Conservation (phyloP, 768 basidiomycete species). For the Suillus paluster region DNA sequence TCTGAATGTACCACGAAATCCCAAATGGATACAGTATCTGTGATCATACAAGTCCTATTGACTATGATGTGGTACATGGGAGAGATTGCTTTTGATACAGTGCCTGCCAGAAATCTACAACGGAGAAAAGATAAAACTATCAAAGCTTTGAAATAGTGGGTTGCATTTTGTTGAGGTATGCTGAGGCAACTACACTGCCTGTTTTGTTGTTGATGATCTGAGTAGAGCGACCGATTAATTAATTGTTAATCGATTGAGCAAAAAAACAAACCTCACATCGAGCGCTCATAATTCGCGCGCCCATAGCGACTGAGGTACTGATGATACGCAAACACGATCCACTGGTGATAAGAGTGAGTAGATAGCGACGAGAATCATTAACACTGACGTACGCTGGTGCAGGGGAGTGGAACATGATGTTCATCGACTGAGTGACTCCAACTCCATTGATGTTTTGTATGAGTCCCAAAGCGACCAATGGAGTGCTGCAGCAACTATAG, state of each 20-base stretch:
- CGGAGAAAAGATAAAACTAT: constrained; percentile 14
- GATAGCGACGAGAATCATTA: constrained; percentile 8
- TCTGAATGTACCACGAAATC: not conserved
- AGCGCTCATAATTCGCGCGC: constrained; percentile 71
- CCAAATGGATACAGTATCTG: constrained; percentile 6
- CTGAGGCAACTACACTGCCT: constrained; percentile 66
- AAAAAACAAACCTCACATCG: constrained; percentile 62
- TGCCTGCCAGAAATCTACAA: not conserved
- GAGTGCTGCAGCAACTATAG: constrained; percentile 65
- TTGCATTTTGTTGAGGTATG: constrained; percentile 76
- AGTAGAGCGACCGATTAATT: constrained; percentile 2
- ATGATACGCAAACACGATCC: constrained; percentile 62
- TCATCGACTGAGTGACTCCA: constrained; percentile 76
- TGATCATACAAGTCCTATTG: constrained; percentile 1
- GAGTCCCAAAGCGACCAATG: constrained; percentile 68
- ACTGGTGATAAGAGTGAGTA: constrained; percentile 37
- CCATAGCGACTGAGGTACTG: constrained; percentile 68
- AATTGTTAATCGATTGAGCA: constrained; percentile 3
- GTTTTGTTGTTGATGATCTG: constrained; percentile 64
- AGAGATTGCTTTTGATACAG: constrained; percentile 6
- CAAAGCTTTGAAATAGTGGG: constrained; percentile 55
- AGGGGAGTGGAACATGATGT: constrained; percentile 70
- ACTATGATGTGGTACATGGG: not conserved
- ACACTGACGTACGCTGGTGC: constrained; percentile 55
- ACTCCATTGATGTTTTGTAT: constrained; percentile 67